phyloP scores from a whole-genome alignment of 2,329 filamentous ascomycete genomes.

The Teratosphaeria zuluensis region DNA sequence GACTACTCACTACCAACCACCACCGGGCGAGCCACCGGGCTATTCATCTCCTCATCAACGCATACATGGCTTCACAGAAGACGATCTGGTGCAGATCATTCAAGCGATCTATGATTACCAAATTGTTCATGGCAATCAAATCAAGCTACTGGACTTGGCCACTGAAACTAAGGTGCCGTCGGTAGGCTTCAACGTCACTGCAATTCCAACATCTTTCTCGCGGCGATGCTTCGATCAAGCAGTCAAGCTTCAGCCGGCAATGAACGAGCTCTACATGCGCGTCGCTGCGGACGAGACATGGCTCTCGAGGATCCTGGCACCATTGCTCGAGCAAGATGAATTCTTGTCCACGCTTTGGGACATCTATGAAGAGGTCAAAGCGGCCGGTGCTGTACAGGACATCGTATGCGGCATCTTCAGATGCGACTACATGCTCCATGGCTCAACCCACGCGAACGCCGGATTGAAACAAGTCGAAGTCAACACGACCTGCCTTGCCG shows the following conservation, averaged over 20 bases:
- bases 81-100: conserved; percentile 11
- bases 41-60: background rate
- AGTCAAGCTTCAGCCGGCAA: conserved; percentile 50
- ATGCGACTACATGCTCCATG: conserved; percentile 38
- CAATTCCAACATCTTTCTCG: conserved; percentile 30
- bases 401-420: conserved; percentile 32
- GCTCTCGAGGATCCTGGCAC: conserved; percentile 24
- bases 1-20: background rate
- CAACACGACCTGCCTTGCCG: conserved; percentile 36
- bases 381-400: conserved; percentile 23
- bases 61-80: background rate
- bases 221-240: conserved; percentile 30
- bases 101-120: conserved; percentile 33
- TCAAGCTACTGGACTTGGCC: conserved; percentile 26
- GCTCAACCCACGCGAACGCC: conserved; percentile 8
- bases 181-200: conserved; percentile 25
- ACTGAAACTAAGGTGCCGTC: conserved; percentile 19
- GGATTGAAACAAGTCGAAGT: conserved; percentile 38
- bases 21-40: background rate
- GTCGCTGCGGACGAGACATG: conserved; percentile 37
- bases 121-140: conserved; percentile 31
- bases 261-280: conserved; percentile 44
- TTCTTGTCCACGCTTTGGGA: conserved; percentile 30
- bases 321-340: conserved; percentile 26
- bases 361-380: conserved; percentile 26